phyloP scores from a whole-genome alignment of 2,329 filamentous ascomycete species.

The Alternaria sp. region DNA sequence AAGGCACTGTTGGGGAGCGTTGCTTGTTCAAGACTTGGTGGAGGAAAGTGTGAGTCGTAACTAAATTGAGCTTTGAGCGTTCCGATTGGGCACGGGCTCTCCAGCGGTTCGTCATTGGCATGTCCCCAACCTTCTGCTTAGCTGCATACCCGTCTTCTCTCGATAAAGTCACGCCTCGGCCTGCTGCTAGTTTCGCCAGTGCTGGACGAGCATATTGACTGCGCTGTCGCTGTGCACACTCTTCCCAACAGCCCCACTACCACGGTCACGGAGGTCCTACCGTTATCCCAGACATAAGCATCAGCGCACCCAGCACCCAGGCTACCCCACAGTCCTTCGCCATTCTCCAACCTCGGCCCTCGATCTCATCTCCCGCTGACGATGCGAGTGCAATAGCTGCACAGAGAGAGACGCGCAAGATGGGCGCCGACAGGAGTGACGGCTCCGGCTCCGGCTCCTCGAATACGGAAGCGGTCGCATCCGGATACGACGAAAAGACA shows the following conservation, averaged over 20 bases:
- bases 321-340: slow-evolving; percentile 34
- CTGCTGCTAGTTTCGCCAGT: neutral
- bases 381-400: slow-evolving; percentile 43
- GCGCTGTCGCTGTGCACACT: neutral
- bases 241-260: neutral
- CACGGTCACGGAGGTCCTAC: neutral
- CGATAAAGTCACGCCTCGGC: slow-evolving; percentile 1
- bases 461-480: slow-evolving; percentile 37
- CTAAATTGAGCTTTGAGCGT: slow-evolving; percentile 12
- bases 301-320: slow-evolving; percentile 1
- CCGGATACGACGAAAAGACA: slow-evolving; percentile 68
- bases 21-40: slow-evolving; percentile 6
- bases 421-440: slow-evolving; percentile 31
- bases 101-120: slow-evolving; percentile 16
- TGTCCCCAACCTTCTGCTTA: slow-evolving; percentile 45
- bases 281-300: neutral
- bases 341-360: slow-evolving; percentile 49
- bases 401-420: slow-evolving; percentile 40
- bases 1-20: neutral
- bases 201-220: neutral
- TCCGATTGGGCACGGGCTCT: slow-evolving; percentile 15
- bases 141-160: neutral
- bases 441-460: slow-evolving; percentile 27
- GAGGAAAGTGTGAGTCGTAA: slow-evolving; percentile 9
- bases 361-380: slow-evolving; percentile 31